Evolutionary conservation across 2,329 filamentous ascomycete genomes (phyloP), one percentile per base, ranked within the genome.

Genomic region (Cyclaneusma minus): DNA sequence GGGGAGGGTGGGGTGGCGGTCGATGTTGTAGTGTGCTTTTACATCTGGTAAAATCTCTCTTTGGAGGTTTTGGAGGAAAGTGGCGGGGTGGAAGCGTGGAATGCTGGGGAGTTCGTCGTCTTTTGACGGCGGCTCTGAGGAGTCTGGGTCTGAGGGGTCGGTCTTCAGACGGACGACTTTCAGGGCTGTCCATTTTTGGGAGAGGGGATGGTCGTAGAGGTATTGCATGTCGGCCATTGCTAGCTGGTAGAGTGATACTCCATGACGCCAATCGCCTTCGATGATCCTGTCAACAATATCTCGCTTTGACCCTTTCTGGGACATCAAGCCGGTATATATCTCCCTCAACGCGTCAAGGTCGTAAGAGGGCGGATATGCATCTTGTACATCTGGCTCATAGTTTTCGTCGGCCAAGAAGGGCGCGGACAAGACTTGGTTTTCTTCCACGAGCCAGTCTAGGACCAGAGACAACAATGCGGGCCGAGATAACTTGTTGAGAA

Each of bases 11-110:
- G 65, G 60, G 28, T 79, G 75, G n/a, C 75, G 68, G 37, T 78
- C 72, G 33, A 89, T 68, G 39, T 81, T 75, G 48, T 82, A 89
- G 50, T 91, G 80, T 4, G 79, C 78, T 49, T 89, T 91, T 39
- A 85, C 68, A 31, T 89, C 65, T 1, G 82, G 79, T 2, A 81
- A 60, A 11, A 84, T 64, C 43, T 85, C 74, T 21, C 61, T 59
- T 38, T 85, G 77, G 3, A 93, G 65, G 37, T 75, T 77, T 36
- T 69, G 68, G 19, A 91, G 58, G 47, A 92, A 92, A 0, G 76
- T 80, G 4, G 78, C 70, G 1, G 81, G 77, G 42, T 91, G 80
- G 41, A 89, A 81, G 10, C 76, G 71, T 7, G 82, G 81, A 25
- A 75, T 54, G 3, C 48, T 43, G 16, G 71, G 48, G 5, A 58